These are phyloP conservation scores for Zopfia rhizophila DNA, from an alignment of 2,329 filamentous ascomycete species.

Conservation along the genomic window DNA sequence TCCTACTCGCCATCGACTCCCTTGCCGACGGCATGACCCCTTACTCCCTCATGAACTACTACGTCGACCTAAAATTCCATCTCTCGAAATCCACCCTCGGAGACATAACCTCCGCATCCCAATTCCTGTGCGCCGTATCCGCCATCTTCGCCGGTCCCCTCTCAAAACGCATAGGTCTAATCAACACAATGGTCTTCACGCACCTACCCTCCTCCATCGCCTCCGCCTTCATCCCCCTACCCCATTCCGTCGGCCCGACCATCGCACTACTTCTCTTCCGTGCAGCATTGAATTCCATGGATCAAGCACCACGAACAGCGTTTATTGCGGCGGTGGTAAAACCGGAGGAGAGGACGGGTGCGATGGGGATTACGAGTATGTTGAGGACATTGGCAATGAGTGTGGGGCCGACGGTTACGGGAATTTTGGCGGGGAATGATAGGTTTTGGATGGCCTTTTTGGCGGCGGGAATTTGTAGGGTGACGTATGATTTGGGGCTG, in stretches of 20 bases:
- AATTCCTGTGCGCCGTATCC: slow-evolving; percentile 63
- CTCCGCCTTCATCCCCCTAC: slow-evolving; percentile 65
- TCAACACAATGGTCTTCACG: slow-evolving; percentile 64
- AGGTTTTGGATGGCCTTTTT: slow-evolving; percentile 53
- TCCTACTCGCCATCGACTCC: slow-evolving; percentile 71
- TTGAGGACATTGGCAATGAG: slow-evolving; percentile 69
- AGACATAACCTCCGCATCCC: slow-evolving; percentile 63
- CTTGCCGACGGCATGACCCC: slow-evolving; percentile 70
- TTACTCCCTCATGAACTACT: slow-evolving; percentile 50
- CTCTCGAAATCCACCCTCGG: slow-evolving; percentile 65
- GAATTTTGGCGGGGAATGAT: slow-evolving; percentile 44
- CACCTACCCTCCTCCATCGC: slow-evolving; percentile 71
- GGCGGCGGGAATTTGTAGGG: slow-evolving; percentile 46
- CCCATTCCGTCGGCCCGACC: slow-evolving; percentile 62
- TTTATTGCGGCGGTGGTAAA: slow-evolving; percentile 74
- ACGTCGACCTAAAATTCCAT: slow-evolving; percentile 48
- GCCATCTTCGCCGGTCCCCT: slow-evolving; percentile 68
- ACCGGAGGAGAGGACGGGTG: slow-evolving; percentile 72
- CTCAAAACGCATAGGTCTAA: slow-evolving; percentile 67
- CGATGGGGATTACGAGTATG: slow-evolving; percentile 75
- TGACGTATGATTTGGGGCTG: slow-evolving; percentile 50
- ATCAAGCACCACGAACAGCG: slow-evolving; percentile 72
- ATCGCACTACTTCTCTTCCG: slow-evolving; percentile 68
- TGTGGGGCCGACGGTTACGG: slow-evolving; percentile 52
- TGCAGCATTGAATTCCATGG: slow-evolving; percentile 73